A percentile compares a stretch with the other conserved stretches of the same genome.
Evolutionary conservation across 1,139 yeast species (phyloP).

Genomic region (Candida sanyaensis): DNA sequence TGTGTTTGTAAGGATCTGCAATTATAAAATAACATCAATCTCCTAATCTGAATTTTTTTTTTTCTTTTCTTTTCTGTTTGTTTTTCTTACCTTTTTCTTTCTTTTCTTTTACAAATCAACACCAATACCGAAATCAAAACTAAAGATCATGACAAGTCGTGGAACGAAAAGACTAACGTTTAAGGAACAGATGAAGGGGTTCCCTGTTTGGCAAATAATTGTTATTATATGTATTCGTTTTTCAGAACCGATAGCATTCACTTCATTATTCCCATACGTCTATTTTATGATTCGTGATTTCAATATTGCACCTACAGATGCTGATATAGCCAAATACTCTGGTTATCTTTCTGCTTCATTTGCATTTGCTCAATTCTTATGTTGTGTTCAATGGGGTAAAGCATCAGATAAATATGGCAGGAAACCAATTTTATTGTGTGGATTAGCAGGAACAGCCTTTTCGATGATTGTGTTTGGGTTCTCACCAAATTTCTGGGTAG

Average conservation of each 20-base stretch:
- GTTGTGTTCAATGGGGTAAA: constrained; percentile 40
- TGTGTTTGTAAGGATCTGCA: no score
- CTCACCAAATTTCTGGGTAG: constrained; percentile 34
- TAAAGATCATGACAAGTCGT: not conserved
- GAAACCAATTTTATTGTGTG: constrained; percentile 31
- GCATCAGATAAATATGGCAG: constrained; percentile 35
- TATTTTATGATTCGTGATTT: constrained; percentile 44
- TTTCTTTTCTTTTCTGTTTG: no score
- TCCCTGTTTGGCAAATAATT: constrained; percentile 36
- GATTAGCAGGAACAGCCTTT: constrained; percentile 32
- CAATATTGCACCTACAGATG: constrained; percentile 33
- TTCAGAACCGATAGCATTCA: constrained; percentile 40
- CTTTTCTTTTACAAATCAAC: no score
- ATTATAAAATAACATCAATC: no score
- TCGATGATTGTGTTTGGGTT: constrained; percentile 36
- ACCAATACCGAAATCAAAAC: no score
- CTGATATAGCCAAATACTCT: constrained; percentile 37
- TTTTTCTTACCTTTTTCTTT: not conserved
- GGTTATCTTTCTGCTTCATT: constrained; percentile 40
- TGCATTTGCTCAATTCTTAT: constrained; percentile 39
- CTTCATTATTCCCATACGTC: constrained; percentile 41
- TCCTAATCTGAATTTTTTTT: no score
- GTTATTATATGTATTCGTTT: constrained; percentile 35
- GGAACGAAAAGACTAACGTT: constrained; percentile 14
- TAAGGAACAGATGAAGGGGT: constrained; percentile 31